A percentile compares a stretch with the other conserved stretches of the same genome.
These are phyloP conservation scores for Fonsecaea monophora DNA, from an alignment of 2,329 filamentous ascomycete species.

Conservation along the genomic window DNA sequence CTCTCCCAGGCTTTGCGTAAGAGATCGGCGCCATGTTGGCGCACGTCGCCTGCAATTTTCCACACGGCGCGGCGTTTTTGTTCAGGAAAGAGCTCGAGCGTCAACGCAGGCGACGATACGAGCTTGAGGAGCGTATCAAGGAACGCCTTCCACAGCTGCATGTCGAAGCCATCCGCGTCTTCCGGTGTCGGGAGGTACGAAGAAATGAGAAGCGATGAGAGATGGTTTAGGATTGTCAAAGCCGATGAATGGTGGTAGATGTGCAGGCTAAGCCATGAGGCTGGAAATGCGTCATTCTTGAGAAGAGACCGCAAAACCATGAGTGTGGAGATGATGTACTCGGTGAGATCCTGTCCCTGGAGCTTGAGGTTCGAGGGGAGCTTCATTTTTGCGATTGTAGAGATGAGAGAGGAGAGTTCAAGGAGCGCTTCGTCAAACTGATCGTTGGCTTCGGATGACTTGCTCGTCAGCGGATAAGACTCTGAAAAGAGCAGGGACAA, in stretches of 20 bases:
- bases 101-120: constrained; percentile 85
- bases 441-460: constrained; percentile 64
- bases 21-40: constrained; percentile 87
- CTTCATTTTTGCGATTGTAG: constrained; percentile 76
- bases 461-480: constrained; percentile 84
- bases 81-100: constrained; percentile 93
- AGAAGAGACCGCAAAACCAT: constrained; percentile 89
- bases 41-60: constrained; percentile 97
- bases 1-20: constrained; percentile 88
- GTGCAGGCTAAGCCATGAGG: constrained; percentile 87
- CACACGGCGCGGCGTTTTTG: constrained; percentile 95
- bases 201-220: constrained; percentile 80
- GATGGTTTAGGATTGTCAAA: constrained; percentile 82
- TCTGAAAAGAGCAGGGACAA: constrained; percentile 90
- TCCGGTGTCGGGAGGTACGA: constrained; percentile 87
- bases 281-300: constrained; percentile 85
- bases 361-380: constrained; percentile 77
- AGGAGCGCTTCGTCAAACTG: constrained; percentile 85
- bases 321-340: constrained; percentile 75
- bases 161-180: constrained; percentile 89
- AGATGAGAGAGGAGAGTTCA: constrained; percentile 86
- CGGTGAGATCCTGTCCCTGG: constrained; percentile 41
- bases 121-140: constrained; percentile 88
- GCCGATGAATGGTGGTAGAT: constrained; percentile 92
- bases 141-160: constrained; percentile 90